These are phyloP conservation scores for Thalassiosira mediterranea DNA, from an alignment of 352 stramenopile species.

Conservation along the genomic window DNA sequence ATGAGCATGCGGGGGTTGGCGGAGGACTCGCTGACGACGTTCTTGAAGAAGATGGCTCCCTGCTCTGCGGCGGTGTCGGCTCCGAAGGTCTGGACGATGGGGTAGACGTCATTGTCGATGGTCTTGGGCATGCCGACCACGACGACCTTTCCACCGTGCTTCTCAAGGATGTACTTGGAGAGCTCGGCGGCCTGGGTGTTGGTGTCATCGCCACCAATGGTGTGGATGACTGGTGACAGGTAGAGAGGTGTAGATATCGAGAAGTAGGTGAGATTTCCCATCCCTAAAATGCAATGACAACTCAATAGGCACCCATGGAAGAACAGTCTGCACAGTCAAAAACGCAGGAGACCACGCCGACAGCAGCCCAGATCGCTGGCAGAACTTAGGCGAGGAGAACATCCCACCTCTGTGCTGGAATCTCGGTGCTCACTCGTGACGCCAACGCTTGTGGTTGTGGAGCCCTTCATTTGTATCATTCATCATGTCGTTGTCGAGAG, in stretches of 20 bases:
- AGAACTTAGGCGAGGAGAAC: no score
- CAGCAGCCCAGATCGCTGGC: no score
- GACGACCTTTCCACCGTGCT: conserved; percentile 79
- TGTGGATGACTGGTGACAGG: conserved; percentile 67
- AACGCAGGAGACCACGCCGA: no score
- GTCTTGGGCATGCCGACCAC: conserved; percentile 86
- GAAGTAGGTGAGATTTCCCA: not conserved
- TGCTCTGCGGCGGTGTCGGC: conserved; percentile 83
- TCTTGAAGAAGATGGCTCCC: conserved; percentile 78
- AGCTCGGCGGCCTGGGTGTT: conserved; percentile 85
- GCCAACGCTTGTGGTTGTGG: no score
- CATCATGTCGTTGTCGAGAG: no score
- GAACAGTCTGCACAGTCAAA: no score
- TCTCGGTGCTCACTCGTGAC: no score
- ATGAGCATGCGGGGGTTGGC: conserved; percentile 86
- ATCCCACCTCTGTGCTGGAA: no score
- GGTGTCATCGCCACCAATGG: conserved; percentile 85
- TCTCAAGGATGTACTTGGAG: conserved; percentile 80
- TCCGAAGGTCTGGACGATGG: conserved; percentile 84
- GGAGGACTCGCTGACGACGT: conserved; percentile 80
- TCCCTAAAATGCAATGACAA: no score
- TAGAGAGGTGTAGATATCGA: not conserved
- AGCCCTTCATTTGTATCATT: no score
- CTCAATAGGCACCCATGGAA: no score
- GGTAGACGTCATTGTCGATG: conserved; percentile 86